phyloP scores from a whole-genome alignment of 1,284 basidiomycete species.

The Sporisorium scitamineum region DNA sequence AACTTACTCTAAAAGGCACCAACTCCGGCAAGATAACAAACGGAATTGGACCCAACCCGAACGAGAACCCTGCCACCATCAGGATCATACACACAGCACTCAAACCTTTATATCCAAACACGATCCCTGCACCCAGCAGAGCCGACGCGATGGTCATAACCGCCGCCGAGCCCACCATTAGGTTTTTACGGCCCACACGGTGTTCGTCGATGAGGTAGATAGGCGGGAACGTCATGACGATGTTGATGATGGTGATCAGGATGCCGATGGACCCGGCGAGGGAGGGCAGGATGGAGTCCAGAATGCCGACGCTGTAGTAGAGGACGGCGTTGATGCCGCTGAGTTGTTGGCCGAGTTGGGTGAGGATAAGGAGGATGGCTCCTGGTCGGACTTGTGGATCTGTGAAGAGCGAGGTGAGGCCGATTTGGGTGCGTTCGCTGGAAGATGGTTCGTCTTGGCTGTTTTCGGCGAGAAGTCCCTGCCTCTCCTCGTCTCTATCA shows the following conservation, averaged over 20 bases:
- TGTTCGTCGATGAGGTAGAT: slow-evolving; percentile 81
- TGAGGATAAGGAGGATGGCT: slow-evolving; percentile 53
- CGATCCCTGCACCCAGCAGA: slow-evolving; percentile 79
- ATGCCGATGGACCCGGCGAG: slow-evolving; percentile 56
- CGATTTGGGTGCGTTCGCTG: slow-evolving; percentile 1
- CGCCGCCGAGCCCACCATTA: slow-evolving; percentile 71
- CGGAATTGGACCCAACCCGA: slow-evolving; percentile 90
- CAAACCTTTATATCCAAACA: slow-evolving; percentile 71
- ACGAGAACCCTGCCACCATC: slow-evolving; percentile 89
- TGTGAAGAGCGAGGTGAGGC: slow-evolving; percentile 30
- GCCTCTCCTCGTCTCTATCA: slow-evolving; percentile 29
- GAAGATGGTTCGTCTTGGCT: not conserved
- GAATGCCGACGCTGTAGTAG: slow-evolving; percentile 66
- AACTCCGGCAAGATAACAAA: slow-evolving; percentile 94
- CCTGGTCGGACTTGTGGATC: slow-evolving; percentile 44
- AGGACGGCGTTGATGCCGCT: slow-evolving; percentile 65
- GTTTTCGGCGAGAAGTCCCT: slow-evolving; percentile 24
- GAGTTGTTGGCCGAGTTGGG: slow-evolving; percentile 65
- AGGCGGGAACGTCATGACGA: slow-evolving; percentile 81
- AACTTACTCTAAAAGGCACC: slow-evolving; percentile 73
- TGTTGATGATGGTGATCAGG: slow-evolving; percentile 74
- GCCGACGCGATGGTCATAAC: slow-evolving; percentile 79
- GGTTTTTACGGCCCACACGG: slow-evolving; percentile 70
- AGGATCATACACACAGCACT: slow-evolving; percentile 82
- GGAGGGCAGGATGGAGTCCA: slow-evolving; percentile 52